These are phyloP conservation scores for Dictyophora rubrovolvata DNA, from an alignment of 768 basidiomycete species.

Conservation along the genomic window DNA sequence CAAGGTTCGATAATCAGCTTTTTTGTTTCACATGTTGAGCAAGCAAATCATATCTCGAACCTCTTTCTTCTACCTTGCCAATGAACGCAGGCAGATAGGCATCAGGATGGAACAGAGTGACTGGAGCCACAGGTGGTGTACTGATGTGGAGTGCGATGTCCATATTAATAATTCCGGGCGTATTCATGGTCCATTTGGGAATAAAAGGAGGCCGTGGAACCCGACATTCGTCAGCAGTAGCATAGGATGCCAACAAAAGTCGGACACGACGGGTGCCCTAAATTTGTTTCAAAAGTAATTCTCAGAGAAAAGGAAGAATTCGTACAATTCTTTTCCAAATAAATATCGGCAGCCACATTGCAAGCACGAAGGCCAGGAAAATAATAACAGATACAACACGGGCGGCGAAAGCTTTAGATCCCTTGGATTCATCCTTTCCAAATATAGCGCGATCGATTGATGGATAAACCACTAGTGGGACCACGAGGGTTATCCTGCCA, in stretches of 20 bases:
- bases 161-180: slow-evolving; percentile 30
- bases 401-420: slow-evolving; percentile 22
- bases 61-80: background rate
- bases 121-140: slow-evolving; percentile 23
- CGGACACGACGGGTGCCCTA: slow-evolving; percentile 35
- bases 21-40: background rate
- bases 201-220: slow-evolving; percentile 14
- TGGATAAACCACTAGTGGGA: slow-evolving; percentile 31
- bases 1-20: background rate
- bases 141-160: slow-evolving; percentile 27
- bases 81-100: slow-evolving; percentile 27
- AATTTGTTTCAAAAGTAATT: background rate
- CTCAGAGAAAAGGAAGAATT: background rate
- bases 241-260: slow-evolving; percentile 20
- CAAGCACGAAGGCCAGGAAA: slow-evolving; percentile 26
- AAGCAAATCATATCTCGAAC: background rate
- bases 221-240: slow-evolving; percentile 33
- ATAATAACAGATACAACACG: slow-evolving; percentile 27
- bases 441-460: slow-evolving; percentile 23
- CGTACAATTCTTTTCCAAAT: slow-evolving; percentile 36
- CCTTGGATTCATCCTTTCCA: slow-evolving; percentile 11
- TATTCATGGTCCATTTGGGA: slow-evolving; percentile 33
- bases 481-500: slow-evolving; percentile 28
- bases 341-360: slow-evolving; percentile 32
- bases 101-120: slow-evolving; percentile 31